These are phyloP conservation scores for Brassica carinata DNA, from an alignment of 345 rosid species.

Conservation along the genomic window DNA sequence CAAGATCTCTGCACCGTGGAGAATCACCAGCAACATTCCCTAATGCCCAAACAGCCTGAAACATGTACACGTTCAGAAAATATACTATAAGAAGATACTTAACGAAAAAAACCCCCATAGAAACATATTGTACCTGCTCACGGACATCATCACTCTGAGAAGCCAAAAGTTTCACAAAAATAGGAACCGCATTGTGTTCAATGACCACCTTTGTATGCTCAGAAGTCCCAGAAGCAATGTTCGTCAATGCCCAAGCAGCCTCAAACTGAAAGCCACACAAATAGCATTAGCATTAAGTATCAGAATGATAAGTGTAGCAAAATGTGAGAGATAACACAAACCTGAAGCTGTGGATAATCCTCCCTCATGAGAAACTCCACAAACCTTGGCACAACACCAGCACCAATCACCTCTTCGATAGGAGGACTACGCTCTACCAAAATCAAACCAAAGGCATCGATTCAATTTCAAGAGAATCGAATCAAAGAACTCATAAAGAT, in stretches of 20 bases:
- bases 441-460: not conserved
- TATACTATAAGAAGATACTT: not conserved
- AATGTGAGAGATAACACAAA: conserved; percentile 26
- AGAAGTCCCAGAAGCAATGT: conserved; percentile 88
- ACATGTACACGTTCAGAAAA: not conserved
- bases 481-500: not conserved
- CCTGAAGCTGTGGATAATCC: conserved; percentile 90
- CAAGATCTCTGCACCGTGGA: conserved; percentile 45
- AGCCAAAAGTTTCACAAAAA: conserved; percentile 63
- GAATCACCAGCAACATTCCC: conserved; percentile 48
- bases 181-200: conserved; percentile 77
- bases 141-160: conserved; percentile 84
- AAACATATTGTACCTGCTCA: conserved; percentile 68
- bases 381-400: conserved; percentile 85
- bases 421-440: conserved; percentile 79
- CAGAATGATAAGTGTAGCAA: not conserved
- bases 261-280: conserved; percentile 56
- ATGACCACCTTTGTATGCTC: conserved; percentile 80
- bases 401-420: conserved; percentile 78
- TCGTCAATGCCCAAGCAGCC: conserved; percentile 94
- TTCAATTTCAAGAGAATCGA: not conserved
- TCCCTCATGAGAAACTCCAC: conserved; percentile 80
- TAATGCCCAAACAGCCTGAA: conserved; percentile 45
- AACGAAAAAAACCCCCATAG: not conserved
- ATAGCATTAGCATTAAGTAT: not conserved